Evolutionary conservation across 495 filamentous ascomycete genomes (phyloP), one percentile per base, ranked within the genome.

Genomic region (Penicillium paradoxum): DNA sequence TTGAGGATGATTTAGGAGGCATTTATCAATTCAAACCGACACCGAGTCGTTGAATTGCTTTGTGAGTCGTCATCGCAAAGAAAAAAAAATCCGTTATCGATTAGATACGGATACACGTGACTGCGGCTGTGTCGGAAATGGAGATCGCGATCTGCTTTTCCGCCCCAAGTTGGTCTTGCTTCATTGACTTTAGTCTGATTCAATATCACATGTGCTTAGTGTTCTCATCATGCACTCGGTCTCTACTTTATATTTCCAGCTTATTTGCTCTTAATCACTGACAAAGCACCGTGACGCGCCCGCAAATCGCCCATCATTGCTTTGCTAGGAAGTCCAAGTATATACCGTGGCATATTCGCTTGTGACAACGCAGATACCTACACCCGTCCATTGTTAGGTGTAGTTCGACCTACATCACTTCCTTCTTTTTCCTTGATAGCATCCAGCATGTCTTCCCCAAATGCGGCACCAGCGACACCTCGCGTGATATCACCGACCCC

Each of bases 401-500:
- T 72, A 45, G 70, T 84, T 59, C 49, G 59, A 51, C 60, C 56
- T 65, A 74, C 63, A 38, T 56, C 60, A 46, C 67, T 82, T 41
- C 75, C 74, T 60, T 77, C 74, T 74, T 65, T 82, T 66, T 62
- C 50, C 61, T 60, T 63, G 24, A 61, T 51, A 67, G 42, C 63
- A 58, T 44, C 61, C 65, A 57, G 58, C 22, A 84, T 82, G 79
- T 62, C 80, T 14, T 53, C 70, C 32, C 63, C 69, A 52, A 65
- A 64, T 40, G 60, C 69, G 45, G 72, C 85, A 27, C 86, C 86
- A 46, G 76, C 79, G 45, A 85, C 81, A 51, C 86, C 86, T 55
- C 81, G 85, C 58, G 80, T 89, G 58, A 87, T 84, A 52, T 87
- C 85, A 21, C 86, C 86, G 15, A 83, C 83, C 18, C 85, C 85